Evolutionary conservation across 2,329 filamentous ascomycete species (phyloP), one percentile per base, ranked within the genome.

Genomic region (Chrysoporthe cubensis): DNA sequence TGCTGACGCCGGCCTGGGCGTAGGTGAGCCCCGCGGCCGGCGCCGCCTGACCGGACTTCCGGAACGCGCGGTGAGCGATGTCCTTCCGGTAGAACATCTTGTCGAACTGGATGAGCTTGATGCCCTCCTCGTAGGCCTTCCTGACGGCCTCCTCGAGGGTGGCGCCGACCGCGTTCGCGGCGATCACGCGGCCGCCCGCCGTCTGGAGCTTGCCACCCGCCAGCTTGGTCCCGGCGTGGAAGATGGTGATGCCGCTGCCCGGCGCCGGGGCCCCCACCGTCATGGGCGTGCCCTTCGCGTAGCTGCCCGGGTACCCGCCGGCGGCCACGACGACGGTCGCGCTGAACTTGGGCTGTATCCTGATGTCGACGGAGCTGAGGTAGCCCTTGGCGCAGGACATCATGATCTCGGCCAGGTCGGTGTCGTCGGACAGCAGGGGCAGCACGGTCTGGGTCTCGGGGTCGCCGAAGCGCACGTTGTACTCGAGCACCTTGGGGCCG

Each of bases 311-410:
- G 77, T 99, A 99, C 3, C 96, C 96, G 32, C 91, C 93, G 9
- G 96, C 92, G 65, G 95, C 93, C 21, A 97, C 90, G n/a, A 98
- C 94, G 44, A 99, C 94, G 1, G 95, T 98, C 37, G 93, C 91
- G 71, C 93, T 94, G 75, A 91, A 96, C 70, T 87, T 88, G 61
- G 84, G 76, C 69, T 91, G 86, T 44, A 95, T 81, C 70, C 89
- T 88, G 72, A 97, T 82, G 6, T 86, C 81, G 61, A 94, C 87
- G 68, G 87, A 87, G 70, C 91, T 87, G 21, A 98, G 85, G 75
- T 88, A 91, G 50, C 91, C 90, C 63, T 91, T 87, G 9, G 91
- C 88, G 78, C 93, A 97, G 66, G 94, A 93, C 57, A 94, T 83
- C 91, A 97, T 94, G 69, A 97, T 86, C 76, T 95, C 89, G 1